Conservation (phyloP, 2,329 filamentous ascomycete genomes). For the Colletotrichum aenigma region DNA sequence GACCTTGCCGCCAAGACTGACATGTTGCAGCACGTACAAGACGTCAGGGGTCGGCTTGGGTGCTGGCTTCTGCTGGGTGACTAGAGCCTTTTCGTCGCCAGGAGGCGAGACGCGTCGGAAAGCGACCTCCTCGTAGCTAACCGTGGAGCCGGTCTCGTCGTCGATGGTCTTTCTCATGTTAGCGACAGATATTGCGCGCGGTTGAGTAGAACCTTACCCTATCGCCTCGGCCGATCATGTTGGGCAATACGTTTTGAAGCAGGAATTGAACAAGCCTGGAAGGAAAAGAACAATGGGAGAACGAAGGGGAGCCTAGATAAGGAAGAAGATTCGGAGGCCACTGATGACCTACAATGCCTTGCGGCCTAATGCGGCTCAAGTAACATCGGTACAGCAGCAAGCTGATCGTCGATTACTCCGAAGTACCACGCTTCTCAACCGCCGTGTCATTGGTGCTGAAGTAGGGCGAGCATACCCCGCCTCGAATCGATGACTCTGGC, state of each 20-base stretch:
- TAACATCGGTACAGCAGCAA: background rate
- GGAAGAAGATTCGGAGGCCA: background rate
- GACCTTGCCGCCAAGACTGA: conserved; percentile 33
- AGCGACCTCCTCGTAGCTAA: conserved; percentile 36
- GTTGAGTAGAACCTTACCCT: background rate
- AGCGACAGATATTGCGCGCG: background rate
- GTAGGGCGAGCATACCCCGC: background rate
- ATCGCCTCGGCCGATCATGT: conserved; percentile 1
- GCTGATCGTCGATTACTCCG: background rate
- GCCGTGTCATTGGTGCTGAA: background rate
- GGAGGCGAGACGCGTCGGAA: background rate
- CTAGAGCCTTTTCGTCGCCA: conserved; percentile 17
- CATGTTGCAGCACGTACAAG: conserved; percentile 45
- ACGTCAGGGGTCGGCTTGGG: conserved; percentile 38
- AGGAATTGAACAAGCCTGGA: background rate
- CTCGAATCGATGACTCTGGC: background rate
- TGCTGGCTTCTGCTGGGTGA: conserved; percentile 18
- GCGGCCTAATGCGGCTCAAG: background rate
- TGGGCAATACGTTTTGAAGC: background rate
- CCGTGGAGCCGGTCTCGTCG: conserved; percentile 31
- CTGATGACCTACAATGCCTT: background rate
- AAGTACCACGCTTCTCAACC: background rate
- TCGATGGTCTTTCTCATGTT: conserved; percentile 2
- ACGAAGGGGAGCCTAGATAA: background rate
- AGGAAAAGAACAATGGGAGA: background rate